These are phyloP conservation scores for Lentinula boryana DNA, from an alignment of 768 basidiomycete genomes.

Conservation along the genomic window DNA sequence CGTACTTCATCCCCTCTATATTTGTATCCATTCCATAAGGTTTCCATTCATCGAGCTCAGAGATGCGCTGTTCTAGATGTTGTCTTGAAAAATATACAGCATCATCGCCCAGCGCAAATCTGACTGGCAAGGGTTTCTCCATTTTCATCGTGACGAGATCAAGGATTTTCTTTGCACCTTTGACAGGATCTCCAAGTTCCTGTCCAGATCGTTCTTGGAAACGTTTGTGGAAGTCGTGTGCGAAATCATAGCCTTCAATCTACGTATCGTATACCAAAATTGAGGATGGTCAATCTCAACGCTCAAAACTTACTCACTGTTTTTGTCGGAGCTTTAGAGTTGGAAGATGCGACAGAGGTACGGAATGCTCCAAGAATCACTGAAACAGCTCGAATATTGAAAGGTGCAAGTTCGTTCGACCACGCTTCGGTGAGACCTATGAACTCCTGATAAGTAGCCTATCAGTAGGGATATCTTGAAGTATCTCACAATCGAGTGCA, in stretches of 20 bases:
- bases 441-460: neutral
- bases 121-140: slow-evolving; percentile 6
- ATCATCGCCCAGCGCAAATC: slow-evolving; percentile 7
- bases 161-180: slow-evolving; percentile 10
- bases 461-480: neutral
- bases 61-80: neutral
- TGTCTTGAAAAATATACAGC: neutral
- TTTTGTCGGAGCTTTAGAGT: slow-evolving; percentile 3
- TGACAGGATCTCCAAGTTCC: slow-evolving; percentile 12
- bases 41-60: slow-evolving; percentile 11
- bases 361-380: slow-evolving; percentile 11
- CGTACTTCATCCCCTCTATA: neutral
- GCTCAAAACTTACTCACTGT: neutral
- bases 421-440: slow-evolving; percentile 1
- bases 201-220: slow-evolving; percentile 7
- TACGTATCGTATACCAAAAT: neutral
- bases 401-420: slow-evolving; percentile 2
- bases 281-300: neutral
- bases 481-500: slow-evolving; percentile 10
- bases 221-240: slow-evolving; percentile 3
- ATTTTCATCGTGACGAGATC: slow-evolving; percentile 7
- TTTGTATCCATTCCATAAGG: slow-evolving; percentile 1
- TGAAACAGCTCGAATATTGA: slow-evolving; percentile 7
- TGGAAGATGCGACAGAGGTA: slow-evolving; percentile 8
- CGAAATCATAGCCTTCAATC: slow-evolving; percentile 9